A percentile compares a stretch with the other conserved stretches of the same genome.
Evolutionary conservation across 352 stramenopile genomes (phyloP).

Genomic region (Phytophthora tentaculata): DNA sequence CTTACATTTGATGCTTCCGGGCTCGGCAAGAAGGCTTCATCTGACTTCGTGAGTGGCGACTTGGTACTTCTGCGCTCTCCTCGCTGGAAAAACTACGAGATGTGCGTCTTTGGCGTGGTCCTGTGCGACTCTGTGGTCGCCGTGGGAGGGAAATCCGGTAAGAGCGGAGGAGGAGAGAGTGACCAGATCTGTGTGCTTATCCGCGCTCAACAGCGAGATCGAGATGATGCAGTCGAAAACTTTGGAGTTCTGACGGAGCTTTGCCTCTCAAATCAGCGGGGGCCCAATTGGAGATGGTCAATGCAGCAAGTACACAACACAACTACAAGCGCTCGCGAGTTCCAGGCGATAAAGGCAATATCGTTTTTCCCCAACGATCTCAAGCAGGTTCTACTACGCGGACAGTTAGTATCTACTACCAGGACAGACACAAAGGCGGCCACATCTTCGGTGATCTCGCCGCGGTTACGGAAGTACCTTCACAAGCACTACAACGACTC

Average conservation of each 20-base stretch:
- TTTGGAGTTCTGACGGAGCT: slow-evolving; percentile 68
- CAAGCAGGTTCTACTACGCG: slow-evolving; percentile 56
- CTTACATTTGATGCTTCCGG: slow-evolving; percentile 55
- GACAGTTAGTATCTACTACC: slow-evolving; percentile 32
- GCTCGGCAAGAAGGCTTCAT: slow-evolving; percentile 26
- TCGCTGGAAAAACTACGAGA: slow-evolving; percentile 61
- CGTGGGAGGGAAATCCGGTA: slow-evolving; percentile 32
- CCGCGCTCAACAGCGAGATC: slow-evolving; percentile 39
- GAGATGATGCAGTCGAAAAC: slow-evolving; percentile 31
- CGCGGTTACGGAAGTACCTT: slow-evolving; percentile 52
- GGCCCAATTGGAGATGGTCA: slow-evolving; percentile 62
- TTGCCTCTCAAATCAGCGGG: slow-evolving; percentile 71
- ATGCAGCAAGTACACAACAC: slow-evolving; percentile 77
- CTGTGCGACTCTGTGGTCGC: slow-evolving; percentile 75
- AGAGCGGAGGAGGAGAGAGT: slow-evolving; percentile 22
- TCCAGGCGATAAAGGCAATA: slow-evolving; percentile 76
- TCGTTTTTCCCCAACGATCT: slow-evolving; percentile 58
- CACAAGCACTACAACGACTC: slow-evolving; percentile 75
- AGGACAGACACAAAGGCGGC: slow-evolving; percentile 18
- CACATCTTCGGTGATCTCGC: slow-evolving; percentile 41
- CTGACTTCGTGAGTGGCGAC: slow-evolving; percentile 69
- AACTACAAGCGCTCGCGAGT: slow-evolving; percentile 81
- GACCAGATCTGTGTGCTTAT: slow-evolving; percentile 74
- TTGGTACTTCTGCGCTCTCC: slow-evolving; percentile 66
- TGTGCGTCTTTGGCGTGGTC: slow-evolving; percentile 70